Evolutionary conservation across 2,329 filamentous ascomycete genomes (phyloP), one percentile per base, ranked within the genome.

Genomic region (Alternaria gaisen): DNA sequence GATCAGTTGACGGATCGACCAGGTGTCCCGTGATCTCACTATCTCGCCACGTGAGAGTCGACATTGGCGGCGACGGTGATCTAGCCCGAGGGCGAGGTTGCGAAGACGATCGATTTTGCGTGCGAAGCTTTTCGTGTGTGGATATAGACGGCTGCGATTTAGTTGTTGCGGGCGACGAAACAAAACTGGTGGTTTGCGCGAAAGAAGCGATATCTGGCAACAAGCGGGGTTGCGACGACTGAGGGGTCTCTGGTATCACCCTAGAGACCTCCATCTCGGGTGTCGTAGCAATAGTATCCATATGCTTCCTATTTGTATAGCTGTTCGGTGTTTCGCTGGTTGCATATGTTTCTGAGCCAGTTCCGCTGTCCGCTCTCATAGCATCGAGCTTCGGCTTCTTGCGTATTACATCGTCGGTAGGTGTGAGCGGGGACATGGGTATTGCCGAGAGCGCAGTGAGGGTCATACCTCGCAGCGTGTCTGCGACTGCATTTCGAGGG

Each of bases 21-120:
- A 82, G 72, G 67, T 88, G 85, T 14, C 87, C 87, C 5, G 87
- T 89, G 69, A 89, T 89, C 70, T 90, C 87, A 38, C 81, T 81
- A 64, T 87, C 85, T 68, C 84, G 84, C 87, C 87, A 89, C 58
- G 81, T 83, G 61, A 83, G 74, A 36, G 73, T 69, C 9, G 76
- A 68, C 50, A 66, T 70, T 28, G 76, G 69, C 46, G 77, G 76
- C 22, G 76, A 75, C 6, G 69, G 68, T 38, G 75, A 75, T 64
- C 63, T 71, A 8, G 68, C 72, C 28, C 61, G 65, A 36, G 63
- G 66, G 46, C 58, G 65, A 56, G 70, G 61, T 46, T 70, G 59
- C 26, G 69, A 63, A 24, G 67, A 59, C 30, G 60, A 58, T 6
- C 32, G 57, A 36, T 56, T 58, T 30, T 58, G 57, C 14, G 57